These are phyloP conservation scores for Pleurotus eryngii DNA, from an alignment of 768 basidiomycete genomes.

Conservation along the genomic window DNA sequence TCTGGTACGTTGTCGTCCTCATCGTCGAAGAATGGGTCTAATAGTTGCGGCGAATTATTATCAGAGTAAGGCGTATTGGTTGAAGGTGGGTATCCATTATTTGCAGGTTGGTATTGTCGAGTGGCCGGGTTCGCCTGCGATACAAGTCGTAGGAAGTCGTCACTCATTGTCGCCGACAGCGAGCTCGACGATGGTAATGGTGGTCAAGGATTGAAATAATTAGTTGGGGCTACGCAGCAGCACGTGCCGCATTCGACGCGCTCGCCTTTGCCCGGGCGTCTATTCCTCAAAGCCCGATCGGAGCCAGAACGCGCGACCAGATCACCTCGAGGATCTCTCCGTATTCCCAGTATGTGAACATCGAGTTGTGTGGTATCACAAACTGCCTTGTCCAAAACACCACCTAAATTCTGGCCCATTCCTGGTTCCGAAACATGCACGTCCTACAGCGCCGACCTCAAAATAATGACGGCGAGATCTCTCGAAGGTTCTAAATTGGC, in stretches of 20 bases:
- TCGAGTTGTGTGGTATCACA: too few species aligned
- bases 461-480: too few species aligned
- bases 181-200: conserved; percentile 2
- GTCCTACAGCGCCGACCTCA: too few species aligned
- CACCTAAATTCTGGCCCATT: too few species aligned
- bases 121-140: conserved; percentile 68
- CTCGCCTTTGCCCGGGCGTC: neutral
- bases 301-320: too few species aligned
- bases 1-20: conserved; percentile 71
- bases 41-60: conserved; percentile 41
- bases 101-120: conserved; percentile 47
- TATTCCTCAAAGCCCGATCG: too few species aligned
- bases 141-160: conserved; percentile 74
- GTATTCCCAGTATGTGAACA: too few species aligned
- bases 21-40: conserved; percentile 91
- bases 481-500: too few species aligned
- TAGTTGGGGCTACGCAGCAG: neutral
- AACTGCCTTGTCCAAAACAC: too few species aligned
- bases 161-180: conserved; percentile 43
- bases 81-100: conserved; percentile 60
- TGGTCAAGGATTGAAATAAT: conserved; percentile 3
- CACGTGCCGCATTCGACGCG: conserved; percentile 8
- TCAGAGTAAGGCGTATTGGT: conserved; percentile 36
- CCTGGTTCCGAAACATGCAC: too few species aligned
- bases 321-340: too few species aligned